phyloP scores from a whole-genome alignment of 352 stramenopile species.

The Globisporangium middletonii region DNA sequence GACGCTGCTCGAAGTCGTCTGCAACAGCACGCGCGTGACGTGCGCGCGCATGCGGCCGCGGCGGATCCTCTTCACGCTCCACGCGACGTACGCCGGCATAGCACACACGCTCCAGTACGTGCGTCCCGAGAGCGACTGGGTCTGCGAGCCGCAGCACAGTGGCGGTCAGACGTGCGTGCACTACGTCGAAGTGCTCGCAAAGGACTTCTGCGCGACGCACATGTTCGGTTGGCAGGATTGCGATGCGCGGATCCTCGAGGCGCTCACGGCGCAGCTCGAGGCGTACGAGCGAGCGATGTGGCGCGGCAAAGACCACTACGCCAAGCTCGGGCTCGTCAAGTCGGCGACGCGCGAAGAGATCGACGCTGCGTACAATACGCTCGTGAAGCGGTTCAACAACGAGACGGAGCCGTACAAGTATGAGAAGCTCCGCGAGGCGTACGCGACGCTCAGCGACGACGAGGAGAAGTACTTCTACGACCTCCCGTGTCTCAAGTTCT shows the following conservation, averaged over 20 bases:
- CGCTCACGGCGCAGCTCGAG: constrained; percentile 48
- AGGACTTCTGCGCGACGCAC: constrained; percentile 67
- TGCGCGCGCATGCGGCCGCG: constrained; percentile 48
- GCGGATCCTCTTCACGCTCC: constrained; percentile 70
- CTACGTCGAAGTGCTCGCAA: constrained; percentile 58
- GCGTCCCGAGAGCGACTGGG: constrained; percentile 69
- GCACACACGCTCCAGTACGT: constrained; percentile 71
- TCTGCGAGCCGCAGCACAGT: constrained; percentile 37
- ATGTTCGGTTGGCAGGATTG: constrained; percentile 66
- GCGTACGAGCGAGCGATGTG: constrained; percentile 72
- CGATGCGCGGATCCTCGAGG: constrained; percentile 49
- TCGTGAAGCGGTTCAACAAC: constrained; percentile 84
- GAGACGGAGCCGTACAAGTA: constrained; percentile 81
- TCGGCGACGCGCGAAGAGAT: constrained; percentile 66
- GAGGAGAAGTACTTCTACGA: constrained; percentile 87
- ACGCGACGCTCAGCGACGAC: constrained; percentile 64
- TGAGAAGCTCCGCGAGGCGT: constrained; percentile 74
- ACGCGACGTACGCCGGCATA: constrained; percentile 67
- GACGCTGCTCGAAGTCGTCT: constrained; percentile 56
- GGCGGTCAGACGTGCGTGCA: constrained; percentile 65
- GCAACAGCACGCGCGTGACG: constrained; percentile 61
- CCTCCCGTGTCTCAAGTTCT: constrained; percentile 78
- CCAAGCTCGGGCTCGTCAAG: constrained; percentile 73
- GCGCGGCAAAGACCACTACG: constrained; percentile 73
- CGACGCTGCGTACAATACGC: constrained; percentile 68